A percentile compares a stretch with the other conserved stretches of the same genome.
Evolutionary conservation across 345 rosid species (phyloP).

Genomic region (Pseudoturritis turrita): DNA sequence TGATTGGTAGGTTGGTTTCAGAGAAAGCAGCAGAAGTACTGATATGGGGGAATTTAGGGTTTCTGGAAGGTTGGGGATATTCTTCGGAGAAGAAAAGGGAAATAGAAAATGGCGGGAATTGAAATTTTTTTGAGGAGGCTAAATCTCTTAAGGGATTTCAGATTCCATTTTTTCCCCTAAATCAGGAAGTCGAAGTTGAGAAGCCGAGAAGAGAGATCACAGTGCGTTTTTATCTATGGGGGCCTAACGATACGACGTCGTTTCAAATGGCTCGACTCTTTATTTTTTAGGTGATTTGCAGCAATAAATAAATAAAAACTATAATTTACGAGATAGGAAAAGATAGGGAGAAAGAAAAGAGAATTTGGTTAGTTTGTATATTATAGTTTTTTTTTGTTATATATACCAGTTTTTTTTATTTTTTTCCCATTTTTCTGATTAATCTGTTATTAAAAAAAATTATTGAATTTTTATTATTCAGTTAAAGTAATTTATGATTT

Average conservation of each 20-base stretch:
- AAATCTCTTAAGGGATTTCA: background rate
- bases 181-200: slow-evolving; percentile 23
- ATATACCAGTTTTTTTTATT: too few species aligned
- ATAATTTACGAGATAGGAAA: too few species aligned
- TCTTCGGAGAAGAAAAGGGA: background rate
- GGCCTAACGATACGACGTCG: background rate
- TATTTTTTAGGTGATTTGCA: too few species aligned
- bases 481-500: too few species aligned
- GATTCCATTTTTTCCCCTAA: slow-evolving; percentile 19
- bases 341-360: too few species aligned
- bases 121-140: slow-evolving; percentile 8
- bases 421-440: too few species aligned
- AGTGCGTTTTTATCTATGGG: background rate
- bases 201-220: slow-evolving; percentile 15
- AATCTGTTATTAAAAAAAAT: too few species aligned
- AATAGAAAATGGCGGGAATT: slow-evolving; percentile 23
- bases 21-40: background rate
- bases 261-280: background rate
- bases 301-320: too few species aligned
- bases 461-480: too few species aligned
- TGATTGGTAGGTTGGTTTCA: slow-evolving; percentile 25
- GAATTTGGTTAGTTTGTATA: too few species aligned
- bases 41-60: slow-evolving; percentile 24
- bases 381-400: too few species aligned
- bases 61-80: slow-evolving; percentile 1